Conservation (phyloP, 257 asterid species). For the Petunia axillaris region DNA sequence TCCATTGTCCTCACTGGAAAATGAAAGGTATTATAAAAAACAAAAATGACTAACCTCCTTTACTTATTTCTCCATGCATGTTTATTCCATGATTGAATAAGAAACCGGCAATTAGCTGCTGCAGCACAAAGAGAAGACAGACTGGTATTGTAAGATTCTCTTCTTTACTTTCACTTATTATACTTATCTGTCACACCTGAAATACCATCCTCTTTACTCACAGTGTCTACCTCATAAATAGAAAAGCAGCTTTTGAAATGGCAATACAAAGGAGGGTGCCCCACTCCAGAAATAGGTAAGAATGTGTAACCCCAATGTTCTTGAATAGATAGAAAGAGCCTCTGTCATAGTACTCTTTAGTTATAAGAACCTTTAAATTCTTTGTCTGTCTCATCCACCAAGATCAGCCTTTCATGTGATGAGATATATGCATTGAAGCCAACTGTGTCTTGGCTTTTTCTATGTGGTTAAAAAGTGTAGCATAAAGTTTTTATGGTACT, state of each 20-base stretch:
- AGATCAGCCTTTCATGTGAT: slow-evolving; percentile 93
- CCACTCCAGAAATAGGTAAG: slow-evolving; percentile 61
- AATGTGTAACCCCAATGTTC: slow-evolving; percentile 61
- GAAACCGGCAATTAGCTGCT: not conserved
- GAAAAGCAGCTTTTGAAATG: slow-evolving; percentile 61
- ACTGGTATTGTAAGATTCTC: not conserved
- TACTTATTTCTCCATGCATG: slow-evolving; percentile 13
- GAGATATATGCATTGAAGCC: slow-evolving; percentile 84
- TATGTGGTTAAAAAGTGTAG: slow-evolving; percentile 41
- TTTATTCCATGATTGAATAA: not conserved
- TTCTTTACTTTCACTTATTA: slow-evolving; percentile 33
- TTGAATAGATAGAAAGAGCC: slow-evolving; percentile 48
- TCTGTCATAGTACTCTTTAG: slow-evolving; percentile 44
- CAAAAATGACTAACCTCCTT: slow-evolving; percentile 32
- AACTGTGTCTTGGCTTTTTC: slow-evolving; percentile 83
- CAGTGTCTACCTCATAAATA: slow-evolving; percentile 72
- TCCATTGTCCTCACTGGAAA: slow-evolving; percentile 50
- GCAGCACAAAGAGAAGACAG: slow-evolving; percentile 6
- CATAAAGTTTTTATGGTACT: slow-evolving; percentile 27
- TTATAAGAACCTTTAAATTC: slow-evolving; percentile 59
- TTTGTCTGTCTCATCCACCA: slow-evolving; percentile 61
- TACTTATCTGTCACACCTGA: slow-evolving; percentile 26
- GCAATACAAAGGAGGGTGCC: slow-evolving; percentile 52
- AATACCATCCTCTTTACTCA: slow-evolving; percentile 39
- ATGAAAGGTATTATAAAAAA: slow-evolving; percentile 32